Percentiles rank a stretch among this genome's conserved stretches.
Conservation (phyloP, 768 basidiomycete genomes). For the Tylopilus plumbeoviolaceoides region DNA sequence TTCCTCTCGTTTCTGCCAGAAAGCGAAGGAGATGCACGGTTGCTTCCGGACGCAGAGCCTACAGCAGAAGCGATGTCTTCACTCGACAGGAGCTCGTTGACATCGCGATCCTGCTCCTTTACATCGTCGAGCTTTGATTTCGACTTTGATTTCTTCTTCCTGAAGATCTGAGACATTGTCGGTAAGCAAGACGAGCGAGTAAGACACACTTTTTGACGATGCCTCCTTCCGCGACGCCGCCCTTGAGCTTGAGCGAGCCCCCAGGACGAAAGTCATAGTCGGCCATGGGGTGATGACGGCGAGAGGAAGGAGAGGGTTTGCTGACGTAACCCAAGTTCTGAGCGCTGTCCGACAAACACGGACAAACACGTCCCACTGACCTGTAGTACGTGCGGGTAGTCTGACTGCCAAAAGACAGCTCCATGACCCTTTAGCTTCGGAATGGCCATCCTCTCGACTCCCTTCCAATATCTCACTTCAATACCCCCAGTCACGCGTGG, state of each 20-base stretch:
- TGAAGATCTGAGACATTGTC: constrained; percentile 28
- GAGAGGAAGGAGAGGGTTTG: constrained; percentile 10
- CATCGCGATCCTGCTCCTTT: constrained; percentile 38
- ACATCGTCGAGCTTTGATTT: constrained; percentile 54
- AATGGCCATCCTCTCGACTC: constrained; percentile 79
- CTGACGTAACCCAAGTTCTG: constrained; percentile 29
- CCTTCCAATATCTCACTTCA: constrained; percentile 61
- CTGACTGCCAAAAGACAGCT: constrained; percentile 1
- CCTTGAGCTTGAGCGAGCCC: constrained; percentile 87
- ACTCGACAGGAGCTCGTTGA: constrained; percentile 50
- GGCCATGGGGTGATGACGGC: constrained; percentile 41
- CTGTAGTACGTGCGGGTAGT: too few relatives aligned
- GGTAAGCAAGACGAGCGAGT: neutral
- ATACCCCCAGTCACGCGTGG: constrained; percentile 77
- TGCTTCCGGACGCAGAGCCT: constrained; percentile 51
- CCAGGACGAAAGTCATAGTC: constrained; percentile 84
- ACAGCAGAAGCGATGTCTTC: constrained; percentile 41
- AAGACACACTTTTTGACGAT: constrained; percentile 73
- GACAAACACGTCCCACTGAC: constrained; percentile 16
- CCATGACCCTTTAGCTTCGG: constrained; percentile 8
- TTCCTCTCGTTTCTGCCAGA: constrained; percentile 50
- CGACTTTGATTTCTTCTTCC: constrained; percentile 82
- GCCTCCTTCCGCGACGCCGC: constrained; percentile 73
- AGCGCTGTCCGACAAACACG: constrained; percentile 17
- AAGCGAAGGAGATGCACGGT: constrained; percentile 58